These are phyloP conservation scores for Candida bentonensis DNA, from an alignment of 805 yeast genomes.

Conservation along the genomic window DNA sequence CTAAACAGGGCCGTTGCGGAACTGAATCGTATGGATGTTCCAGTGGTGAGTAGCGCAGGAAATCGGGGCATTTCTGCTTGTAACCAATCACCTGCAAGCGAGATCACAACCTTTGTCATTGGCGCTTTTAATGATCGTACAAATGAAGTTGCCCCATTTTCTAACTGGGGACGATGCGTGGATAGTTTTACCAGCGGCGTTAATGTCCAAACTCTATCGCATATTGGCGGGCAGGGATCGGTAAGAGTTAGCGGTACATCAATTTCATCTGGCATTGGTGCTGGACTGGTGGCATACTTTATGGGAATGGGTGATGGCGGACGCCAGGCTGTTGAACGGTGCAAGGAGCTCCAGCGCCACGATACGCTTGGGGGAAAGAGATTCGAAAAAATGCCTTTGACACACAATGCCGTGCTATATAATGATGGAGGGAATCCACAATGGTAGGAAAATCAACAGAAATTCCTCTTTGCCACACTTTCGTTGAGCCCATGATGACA, in stretches of 20 bases:
- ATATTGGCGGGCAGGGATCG: slow-evolving; percentile 1
- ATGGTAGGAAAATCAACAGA: too few species aligned
- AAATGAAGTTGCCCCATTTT: slow-evolving; percentile 59
- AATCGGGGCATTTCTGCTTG: slow-evolving; percentile 72
- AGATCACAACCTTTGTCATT: slow-evolving; percentile 57
- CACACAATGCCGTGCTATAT: background rate
- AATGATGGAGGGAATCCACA: background rate
- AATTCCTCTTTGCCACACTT: too few species aligned
- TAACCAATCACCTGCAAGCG: slow-evolving; percentile 73
- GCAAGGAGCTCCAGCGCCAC: background rate
- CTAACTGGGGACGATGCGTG: slow-evolving; percentile 93
- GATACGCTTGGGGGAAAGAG: background rate
- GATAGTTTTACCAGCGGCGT: slow-evolving; percentile 80
- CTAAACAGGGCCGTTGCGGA: slow-evolving; percentile 16
- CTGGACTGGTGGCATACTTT: slow-evolving; percentile 79
- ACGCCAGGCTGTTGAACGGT: background rate
- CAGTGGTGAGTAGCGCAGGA: slow-evolving; percentile 34
- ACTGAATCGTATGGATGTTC: slow-evolving; percentile 11
- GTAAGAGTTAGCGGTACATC: slow-evolving; percentile 53
- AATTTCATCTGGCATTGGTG: slow-evolving; percentile 91
- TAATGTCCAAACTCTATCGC: slow-evolving; percentile 39
- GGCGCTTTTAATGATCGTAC: slow-evolving; percentile 75
- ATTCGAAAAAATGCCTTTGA: background rate
- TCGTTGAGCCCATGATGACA: too few species aligned
- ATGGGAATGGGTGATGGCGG: slow-evolving; percentile 15